phyloP scores from a whole-genome alignment of 768 basidiomycete genomes.

The Zangia roseola region DNA sequence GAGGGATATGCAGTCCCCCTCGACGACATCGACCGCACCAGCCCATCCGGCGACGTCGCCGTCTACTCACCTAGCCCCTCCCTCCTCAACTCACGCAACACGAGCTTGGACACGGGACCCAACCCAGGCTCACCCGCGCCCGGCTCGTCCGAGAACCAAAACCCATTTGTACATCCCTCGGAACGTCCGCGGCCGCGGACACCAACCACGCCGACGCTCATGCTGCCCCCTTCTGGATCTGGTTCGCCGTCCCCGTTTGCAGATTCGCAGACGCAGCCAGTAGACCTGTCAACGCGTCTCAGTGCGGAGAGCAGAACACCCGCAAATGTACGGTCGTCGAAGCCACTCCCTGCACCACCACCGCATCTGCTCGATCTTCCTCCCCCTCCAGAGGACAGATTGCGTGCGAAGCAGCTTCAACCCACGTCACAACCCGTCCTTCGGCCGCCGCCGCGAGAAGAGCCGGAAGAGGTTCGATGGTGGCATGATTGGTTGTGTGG shows the following conservation, averaged over 20 bases:
- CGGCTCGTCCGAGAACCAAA: constrained; percentile 40
- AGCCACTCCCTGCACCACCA: constrained; percentile 34
- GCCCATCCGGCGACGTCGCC: constrained; percentile 38
- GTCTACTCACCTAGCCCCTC: constrained; percentile 29
- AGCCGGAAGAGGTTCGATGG: constrained; percentile 51
- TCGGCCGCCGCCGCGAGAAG: constrained; percentile 22
- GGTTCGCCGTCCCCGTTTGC: constrained; percentile 33
- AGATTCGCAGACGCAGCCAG: constrained; percentile 31
- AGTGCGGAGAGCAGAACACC: not conserved
- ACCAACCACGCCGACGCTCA: constrained; percentile 1
- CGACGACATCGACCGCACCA: constrained; percentile 44
- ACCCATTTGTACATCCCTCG: constrained; percentile 45
- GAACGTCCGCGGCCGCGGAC: constrained; percentile 7
- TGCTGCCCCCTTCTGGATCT: constrained; percentile 2
- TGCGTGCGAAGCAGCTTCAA: constrained; percentile 35
- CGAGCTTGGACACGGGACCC: constrained; percentile 8
- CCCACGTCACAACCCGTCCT: constrained; percentile 34
- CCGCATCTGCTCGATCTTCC: constrained; percentile 64
- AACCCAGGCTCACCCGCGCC: not conserved
- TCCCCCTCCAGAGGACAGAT: constrained; percentile 38
- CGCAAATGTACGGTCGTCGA: constrained; percentile 1
- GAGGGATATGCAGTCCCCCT: constrained; percentile 45
- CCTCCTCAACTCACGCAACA: constrained; percentile 9
- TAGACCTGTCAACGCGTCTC: not conserved
- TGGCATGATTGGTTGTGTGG: constrained; percentile 90